Conservation (phyloP, 1,139 yeast genomes). For the Nakaseomyces kungkrabaensis region DNA sequence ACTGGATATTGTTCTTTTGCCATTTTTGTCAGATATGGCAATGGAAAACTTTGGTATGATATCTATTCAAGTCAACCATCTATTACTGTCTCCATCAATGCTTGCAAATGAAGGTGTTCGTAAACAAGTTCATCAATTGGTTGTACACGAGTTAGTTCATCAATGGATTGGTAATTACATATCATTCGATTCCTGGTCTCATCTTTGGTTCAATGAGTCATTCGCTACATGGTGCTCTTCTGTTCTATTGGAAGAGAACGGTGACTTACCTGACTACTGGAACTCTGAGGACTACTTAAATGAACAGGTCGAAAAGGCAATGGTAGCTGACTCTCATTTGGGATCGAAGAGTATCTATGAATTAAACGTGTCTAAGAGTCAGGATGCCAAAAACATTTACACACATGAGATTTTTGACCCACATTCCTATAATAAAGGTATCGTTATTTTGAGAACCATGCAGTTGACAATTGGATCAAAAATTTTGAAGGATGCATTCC, state of each 20-base stretch:
- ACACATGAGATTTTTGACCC: slow-evolving; percentile 42
- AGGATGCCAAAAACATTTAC: slow-evolving; percentile 19
- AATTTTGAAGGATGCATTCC: slow-evolving; percentile 32
- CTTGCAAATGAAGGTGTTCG: slow-evolving; percentile 20
- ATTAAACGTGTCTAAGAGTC: slow-evolving; percentile 23
- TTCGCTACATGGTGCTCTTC: slow-evolving; percentile 64
- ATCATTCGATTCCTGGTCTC: slow-evolving; percentile 56
- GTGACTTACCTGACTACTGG: slow-evolving; percentile 24
- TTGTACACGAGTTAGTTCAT: slow-evolving; percentile 64
- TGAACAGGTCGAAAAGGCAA: slow-evolving; percentile 33
- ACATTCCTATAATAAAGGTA: slow-evolving; percentile 56
- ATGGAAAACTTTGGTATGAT: slow-evolving; percentile 73
- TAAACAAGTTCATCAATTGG: slow-evolving; percentile 40
- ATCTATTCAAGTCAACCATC: slow-evolving; percentile 44
- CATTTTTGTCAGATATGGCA: slow-evolving; percentile 64
- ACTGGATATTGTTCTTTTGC: slow-evolving; percentile 55
- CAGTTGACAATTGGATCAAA: slow-evolving; percentile 37
- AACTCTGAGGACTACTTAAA: slow-evolving; percentile 16
- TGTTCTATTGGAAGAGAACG: slow-evolving; percentile 33
- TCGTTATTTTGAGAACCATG: slow-evolving; percentile 47
- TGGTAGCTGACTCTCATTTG: slow-evolving; percentile 36
- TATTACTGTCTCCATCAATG: slow-evolving; percentile 34
- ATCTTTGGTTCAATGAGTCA: slow-evolving; percentile 65
- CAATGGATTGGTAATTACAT: slow-evolving; percentile 69
- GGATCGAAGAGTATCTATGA: slow-evolving; percentile 25